phyloP scores from a whole-genome alignment of 306 rosid species.

The Inga laurina region DNA sequence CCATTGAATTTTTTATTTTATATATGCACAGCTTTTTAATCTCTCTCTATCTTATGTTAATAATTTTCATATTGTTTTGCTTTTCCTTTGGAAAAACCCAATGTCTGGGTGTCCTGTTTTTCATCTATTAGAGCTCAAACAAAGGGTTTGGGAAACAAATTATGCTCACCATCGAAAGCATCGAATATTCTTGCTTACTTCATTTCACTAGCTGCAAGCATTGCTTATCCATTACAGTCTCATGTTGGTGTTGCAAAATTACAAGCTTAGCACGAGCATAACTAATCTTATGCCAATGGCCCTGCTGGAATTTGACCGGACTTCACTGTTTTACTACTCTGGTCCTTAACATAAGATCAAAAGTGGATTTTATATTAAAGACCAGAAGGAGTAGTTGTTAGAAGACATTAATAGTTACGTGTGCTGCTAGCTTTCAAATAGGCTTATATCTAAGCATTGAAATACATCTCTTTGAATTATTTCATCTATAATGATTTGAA shows the following conservation, averaged over 20 bases:
- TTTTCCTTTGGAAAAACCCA: neutral
- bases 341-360: no score
- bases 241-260: neutral
- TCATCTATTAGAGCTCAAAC: neutral
- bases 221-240: neutral
- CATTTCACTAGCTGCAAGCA: neutral
- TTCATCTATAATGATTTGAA: slow-evolving; percentile 9
- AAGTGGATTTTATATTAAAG: no score
- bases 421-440: neutral
- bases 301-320: neutral
- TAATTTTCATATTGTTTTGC: neutral
- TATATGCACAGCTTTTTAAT: neutral
- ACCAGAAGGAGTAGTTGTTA: neutral
- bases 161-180: neutral
- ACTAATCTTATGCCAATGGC: neutral
- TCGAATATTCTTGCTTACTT: neutral
- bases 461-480: neutral
- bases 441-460: neutral
- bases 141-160: neutral
- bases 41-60: neutral
- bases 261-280: neutral
- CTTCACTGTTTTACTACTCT: neutral
- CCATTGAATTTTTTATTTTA: neutral
- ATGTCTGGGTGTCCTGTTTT: neutral
- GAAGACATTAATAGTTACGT: neutral